Evolutionary conservation across 257 asterid species (phyloP), one percentile per base, ranked within the genome.

Genomic region (Nicotiana undulata): DNA sequence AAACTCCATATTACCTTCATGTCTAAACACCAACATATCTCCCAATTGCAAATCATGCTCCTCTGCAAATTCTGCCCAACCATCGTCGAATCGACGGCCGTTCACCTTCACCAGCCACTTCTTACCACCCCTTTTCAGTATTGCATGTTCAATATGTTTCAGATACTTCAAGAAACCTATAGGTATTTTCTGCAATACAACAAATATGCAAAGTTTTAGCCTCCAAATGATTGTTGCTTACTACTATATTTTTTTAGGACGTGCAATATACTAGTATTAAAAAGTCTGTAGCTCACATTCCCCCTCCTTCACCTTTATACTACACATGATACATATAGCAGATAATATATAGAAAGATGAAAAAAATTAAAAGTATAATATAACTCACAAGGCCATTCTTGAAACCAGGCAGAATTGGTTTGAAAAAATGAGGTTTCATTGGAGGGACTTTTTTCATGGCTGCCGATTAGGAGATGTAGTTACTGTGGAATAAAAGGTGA

Each of bases 1-100:
- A 59, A 83, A 83, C 17, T 77, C 66, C 82, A 44, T 83, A 13
- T 83, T 17, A 53, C 85, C 82, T 83, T 83, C 80, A 66, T 83
- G 83, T 31, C 66, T 67, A 22, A 83, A 83, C 9, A 78, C 79
- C 49, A 70, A 66, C 46, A 83, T 11, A 60, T 83, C 65, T 16
- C 85, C 85, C 18, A 78, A 60, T 1, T 68, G 65, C 61, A 83
- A 67, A 83, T 61, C 75, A 67, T 83, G 61, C 0, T 83, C 85
- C n/a, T 34, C 34, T 6, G n/a, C 65, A 59, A 83, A 83, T 11
- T 55, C 49, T 46, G 32, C 56, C 85, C 85, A 83, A 56, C 85
- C 85, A 26, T 59, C 83, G 28, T 52, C 64, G 0, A 66, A 5
- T 12, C 20, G 51, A 15, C 10, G 40, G 3, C 75, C 80, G 13